Evolutionary conservation across 1,284 basidiomycete genomes (phyloP), one percentile per base, ranked within the genome.

Genomic region (Sanghuangporus sanghuang): DNA sequence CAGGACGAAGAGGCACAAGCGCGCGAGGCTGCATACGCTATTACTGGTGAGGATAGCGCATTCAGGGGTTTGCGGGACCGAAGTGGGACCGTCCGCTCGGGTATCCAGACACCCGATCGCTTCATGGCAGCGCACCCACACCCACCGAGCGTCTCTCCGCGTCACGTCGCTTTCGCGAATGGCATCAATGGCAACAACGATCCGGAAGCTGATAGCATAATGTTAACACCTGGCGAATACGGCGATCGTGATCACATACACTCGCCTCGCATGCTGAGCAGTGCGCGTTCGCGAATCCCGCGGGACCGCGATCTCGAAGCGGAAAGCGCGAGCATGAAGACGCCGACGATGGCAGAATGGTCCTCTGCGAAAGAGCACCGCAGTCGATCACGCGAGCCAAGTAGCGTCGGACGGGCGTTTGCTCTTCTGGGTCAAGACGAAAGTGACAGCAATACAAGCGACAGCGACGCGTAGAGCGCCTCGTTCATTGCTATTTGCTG

Each of bases 371-470:
- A n/a, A 18, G 53, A n/a, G 58, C 74, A 74, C 64, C 75, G 76
- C 57, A 74, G 74, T 46, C 75, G 73, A 61, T 76, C 76, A 32
- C 73, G 63, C 59, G 73, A 74, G 54, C 66, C 71, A 39, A 79
- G 81, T 32, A 73, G 77, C 55, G 78, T 80, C 48, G 81, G 79
- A 56, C 76, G 85, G 35, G 89, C 90, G 44, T 92, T 93, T 69
- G 87, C 89, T 61, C 90, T 90, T 18, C 90, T 86, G 85, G 92
- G 91, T 1, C 87, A 91, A 56, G 93, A 95, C 71, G 93, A 95
- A 73, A 93, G 90, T 62, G 93, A 94, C 69, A 91, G 89, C 70
- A 87, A 86, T 69, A 80, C 89, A 18, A 92, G 89, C 67, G 89
- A 91, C 69, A 86, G 81, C 65, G 89, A 90, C 52, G 61, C 48